Evolutionary conservation across 495 filamentous ascomycete genomes (phyloP).

Genomic region (Schizothecium vesticola): DNA sequence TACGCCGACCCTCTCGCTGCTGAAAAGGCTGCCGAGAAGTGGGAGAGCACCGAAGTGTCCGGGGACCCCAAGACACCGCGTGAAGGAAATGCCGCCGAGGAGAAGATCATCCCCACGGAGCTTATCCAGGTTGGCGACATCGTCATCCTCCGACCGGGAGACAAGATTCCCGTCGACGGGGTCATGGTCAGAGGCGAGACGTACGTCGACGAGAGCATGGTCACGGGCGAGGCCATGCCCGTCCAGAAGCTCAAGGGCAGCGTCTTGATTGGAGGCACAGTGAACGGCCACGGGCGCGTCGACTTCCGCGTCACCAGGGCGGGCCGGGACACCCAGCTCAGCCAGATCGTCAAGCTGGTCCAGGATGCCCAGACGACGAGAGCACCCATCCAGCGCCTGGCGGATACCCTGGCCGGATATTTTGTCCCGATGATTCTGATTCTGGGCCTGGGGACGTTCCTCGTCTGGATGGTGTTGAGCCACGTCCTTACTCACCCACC

Average conservation of each 20-base stretch:
- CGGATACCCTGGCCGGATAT: constrained; percentile 85
- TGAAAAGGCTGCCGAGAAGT: constrained; percentile 79
- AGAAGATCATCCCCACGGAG: constrained; percentile 84
- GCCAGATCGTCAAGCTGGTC: constrained; percentile 95
- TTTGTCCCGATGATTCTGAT: constrained; percentile 88
- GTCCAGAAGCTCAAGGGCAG: constrained; percentile 80
- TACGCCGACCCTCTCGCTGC: constrained; percentile 96
- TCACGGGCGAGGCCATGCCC: constrained; percentile 93
- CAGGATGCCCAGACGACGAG: constrained; percentile 93
- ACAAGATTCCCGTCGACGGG: constrained; percentile 95
- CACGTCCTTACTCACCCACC: constrained; percentile 76
- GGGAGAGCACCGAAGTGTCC: constrained; percentile 44
- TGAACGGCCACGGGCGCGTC: constrained; percentile 85
- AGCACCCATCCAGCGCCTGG: constrained; percentile 91
- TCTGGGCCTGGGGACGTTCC: constrained; percentile 80
- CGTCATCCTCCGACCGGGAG: constrained; percentile 86
- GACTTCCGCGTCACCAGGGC: constrained; percentile 93
- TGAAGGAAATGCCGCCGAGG: constrained; percentile 60
- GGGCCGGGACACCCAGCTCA: constrained; percentile 91
- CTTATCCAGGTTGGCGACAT: constrained; percentile 92
- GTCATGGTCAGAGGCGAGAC: constrained; percentile 81
- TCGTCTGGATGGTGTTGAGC: constrained; percentile 91
- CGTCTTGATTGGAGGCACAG: constrained; percentile 86
- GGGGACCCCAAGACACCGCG: constrained; percentile 41
- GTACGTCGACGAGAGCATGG: constrained; percentile 97